A percentile compares a stretch with the other conserved stretches of the same genome.
These are phyloP conservation scores for Pythium aquatile DNA, from an alignment of 352 stramenopile genomes.

Conservation along the genomic window DNA sequence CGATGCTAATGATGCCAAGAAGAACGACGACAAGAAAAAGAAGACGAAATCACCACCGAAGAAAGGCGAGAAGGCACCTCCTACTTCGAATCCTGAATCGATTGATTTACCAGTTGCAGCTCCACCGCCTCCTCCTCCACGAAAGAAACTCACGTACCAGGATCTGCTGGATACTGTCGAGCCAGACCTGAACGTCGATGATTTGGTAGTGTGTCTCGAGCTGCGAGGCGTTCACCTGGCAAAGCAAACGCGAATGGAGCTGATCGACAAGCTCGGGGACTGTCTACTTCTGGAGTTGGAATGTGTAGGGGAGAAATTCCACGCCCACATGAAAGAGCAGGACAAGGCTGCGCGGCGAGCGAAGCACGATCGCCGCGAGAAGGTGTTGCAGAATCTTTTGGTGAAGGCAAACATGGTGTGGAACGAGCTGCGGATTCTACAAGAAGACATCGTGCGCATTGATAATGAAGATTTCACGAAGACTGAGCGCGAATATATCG, in stretches of 20 bases:
- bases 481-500: slow-evolving; percentile 45
- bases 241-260: slow-evolving; percentile 53
- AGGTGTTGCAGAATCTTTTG: slow-evolving; percentile 32
- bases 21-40: background rate
- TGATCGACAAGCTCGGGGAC: slow-evolving; percentile 56
- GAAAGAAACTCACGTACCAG: slow-evolving; percentile 25
- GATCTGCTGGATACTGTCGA: slow-evolving; percentile 60
- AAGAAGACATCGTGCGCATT: slow-evolving; percentile 39
- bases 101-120: background rate
- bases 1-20: background rate
- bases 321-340: slow-evolving; percentile 66
- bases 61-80: background rate
- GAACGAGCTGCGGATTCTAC: slow-evolving; percentile 46
- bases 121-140: background rate
- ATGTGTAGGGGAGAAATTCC: slow-evolving; percentile 59
- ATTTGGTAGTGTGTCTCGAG: slow-evolving; percentile 58
- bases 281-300: slow-evolving; percentile 67
- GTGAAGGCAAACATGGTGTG: slow-evolving; percentile 43
- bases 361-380: slow-evolving; percentile 52
- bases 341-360: slow-evolving; percentile 49
- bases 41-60: background rate
- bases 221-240: slow-evolving; percentile 57
- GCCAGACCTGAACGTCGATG: slow-evolving; percentile 61
- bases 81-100: background rate
- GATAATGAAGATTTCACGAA: slow-evolving; percentile 40